A percentile compares a stretch with the other conserved stretches of the same genome.
Conservation (phyloP, 768 basidiomycete genomes). For the Termitomyces sp. region DNA sequence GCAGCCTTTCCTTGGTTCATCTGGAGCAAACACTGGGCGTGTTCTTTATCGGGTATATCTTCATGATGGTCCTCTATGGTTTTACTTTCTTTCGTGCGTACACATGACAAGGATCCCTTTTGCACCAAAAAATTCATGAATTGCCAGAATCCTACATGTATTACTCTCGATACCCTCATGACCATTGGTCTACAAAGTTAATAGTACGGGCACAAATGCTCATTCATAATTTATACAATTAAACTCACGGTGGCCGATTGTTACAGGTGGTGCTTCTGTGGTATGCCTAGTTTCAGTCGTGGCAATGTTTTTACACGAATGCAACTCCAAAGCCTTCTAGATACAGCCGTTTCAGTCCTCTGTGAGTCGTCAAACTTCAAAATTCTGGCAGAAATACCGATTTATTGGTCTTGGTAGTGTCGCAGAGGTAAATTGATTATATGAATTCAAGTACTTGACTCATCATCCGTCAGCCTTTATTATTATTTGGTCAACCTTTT, state of each 20-base stretch:
- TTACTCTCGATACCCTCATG: constrained; percentile 14
- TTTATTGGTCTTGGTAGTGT: constrained; percentile 3
- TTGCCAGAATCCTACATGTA: constrained; percentile 15
- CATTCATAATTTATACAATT: not conserved
- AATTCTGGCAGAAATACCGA: not conserved
- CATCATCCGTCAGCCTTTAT: constrained; percentile 5
- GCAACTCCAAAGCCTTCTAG: constrained; percentile 4
- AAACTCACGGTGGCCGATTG: not conserved
- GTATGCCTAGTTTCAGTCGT: not conserved
- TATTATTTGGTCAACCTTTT: constrained; percentile 15
- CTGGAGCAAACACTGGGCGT: constrained; percentile 13
- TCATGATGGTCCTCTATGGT: constrained; percentile 16
- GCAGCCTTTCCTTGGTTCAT: constrained; percentile 10
- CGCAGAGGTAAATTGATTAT: constrained; percentile 8
- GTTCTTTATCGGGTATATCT: constrained; percentile 14
- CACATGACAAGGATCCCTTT: not conserved
- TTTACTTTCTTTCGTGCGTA: constrained; percentile 16
- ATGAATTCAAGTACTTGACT: not conserved
- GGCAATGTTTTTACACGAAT: not conserved
- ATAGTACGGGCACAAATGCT: not conserved
- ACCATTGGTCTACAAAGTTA: constrained; percentile 7
- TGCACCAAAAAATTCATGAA: not conserved
- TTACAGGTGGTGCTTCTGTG: constrained; percentile 3
- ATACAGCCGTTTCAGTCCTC: constrained; percentile 9
- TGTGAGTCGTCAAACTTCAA: not conserved